These are phyloP conservation scores for Tylopilus balloui DNA, from an alignment of 768 basidiomycete genomes.

Conservation along the genomic window DNA sequence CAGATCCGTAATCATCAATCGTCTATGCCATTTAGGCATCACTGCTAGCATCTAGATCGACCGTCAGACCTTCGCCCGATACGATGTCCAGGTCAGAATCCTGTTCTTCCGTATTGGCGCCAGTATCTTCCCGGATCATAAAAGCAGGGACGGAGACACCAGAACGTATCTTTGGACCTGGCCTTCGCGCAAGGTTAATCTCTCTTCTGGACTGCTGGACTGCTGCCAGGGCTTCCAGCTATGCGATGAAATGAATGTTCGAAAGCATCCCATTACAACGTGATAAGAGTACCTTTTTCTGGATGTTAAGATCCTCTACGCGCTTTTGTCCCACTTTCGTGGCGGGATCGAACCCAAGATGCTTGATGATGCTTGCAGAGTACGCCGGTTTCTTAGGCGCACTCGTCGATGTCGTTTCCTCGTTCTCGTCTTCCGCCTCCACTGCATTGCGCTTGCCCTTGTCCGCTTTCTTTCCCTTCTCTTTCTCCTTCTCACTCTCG, in stretches of 20 bases:
- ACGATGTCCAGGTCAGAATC: constrained; percentile 14
- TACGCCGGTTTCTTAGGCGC: constrained; percentile 45
- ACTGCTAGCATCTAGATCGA: constrained; percentile 23
- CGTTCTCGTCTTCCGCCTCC: constrained; percentile 8
- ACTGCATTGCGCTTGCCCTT: constrained; percentile 15
- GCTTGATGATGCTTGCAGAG: constrained; percentile 61
- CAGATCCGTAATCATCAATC: background rate
- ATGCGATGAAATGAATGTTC: background rate
- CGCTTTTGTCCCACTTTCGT: constrained; percentile 47
- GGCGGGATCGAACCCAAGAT: constrained; percentile 78
- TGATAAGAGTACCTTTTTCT: constrained; percentile 51
- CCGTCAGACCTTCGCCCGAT: constrained; percentile 13
- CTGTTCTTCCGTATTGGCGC: background rate
- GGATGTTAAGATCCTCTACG: constrained; percentile 36
- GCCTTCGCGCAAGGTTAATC: constrained; percentile 57
- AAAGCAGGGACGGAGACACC: constrained; percentile 45
- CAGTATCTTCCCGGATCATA: constrained; percentile 12
- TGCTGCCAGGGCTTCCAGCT: constrained; percentile 57
- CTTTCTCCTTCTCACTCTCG: constrained; percentile 12
- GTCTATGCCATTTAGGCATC: constrained; percentile 7
- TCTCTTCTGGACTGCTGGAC: constrained; percentile 47
- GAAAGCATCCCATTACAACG: background rate
- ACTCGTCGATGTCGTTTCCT: constrained; percentile 15
- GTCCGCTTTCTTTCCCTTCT: constrained; percentile 15
- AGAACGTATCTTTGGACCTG: constrained; percentile 61